Base-by-base conservation (phyloP, 352 stramenopile genomes). In the Pythium diclinum region DNA sequence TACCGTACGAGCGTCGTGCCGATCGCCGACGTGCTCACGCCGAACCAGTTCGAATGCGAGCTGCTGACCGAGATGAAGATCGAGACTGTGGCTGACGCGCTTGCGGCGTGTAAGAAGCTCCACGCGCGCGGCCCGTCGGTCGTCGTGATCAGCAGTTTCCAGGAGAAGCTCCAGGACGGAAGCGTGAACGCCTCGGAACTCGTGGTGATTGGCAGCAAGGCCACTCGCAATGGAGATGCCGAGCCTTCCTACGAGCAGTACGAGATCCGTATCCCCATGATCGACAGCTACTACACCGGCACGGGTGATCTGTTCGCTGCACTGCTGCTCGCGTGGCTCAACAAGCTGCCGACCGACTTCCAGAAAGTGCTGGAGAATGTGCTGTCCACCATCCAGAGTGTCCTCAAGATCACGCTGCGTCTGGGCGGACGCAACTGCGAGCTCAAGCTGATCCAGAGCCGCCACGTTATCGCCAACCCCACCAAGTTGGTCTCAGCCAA, bases 31-130 rank as follows among this genome's bases (percentile, higher is more conserved):
- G 85, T 95, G 53, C 71, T 95, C 42, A 94, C 87, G 47, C 85
- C 85, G 8, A 95, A 94, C 68, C 87, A 95, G 59, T 95, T 90
- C 44, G 87, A 95, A 60, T 92, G 85, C 42, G 87, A 95, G 54
- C 56, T 92, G 42, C 74, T 95, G 34, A 85, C 87, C 0, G 73
- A 88, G 51, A 87, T 87, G 72, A 73, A 84, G 62, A 73, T 95
- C 28, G 70, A 67, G 6, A 87, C 76, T 0, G 79, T 93, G n/a
- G 59, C 75, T 8, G 83, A 94, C 32, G 85, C 83, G 16, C 75
- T 89, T 19, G 40, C 30, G 2, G 87, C 83, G n/a, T 92, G 85
- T 60, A 87, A 86, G 58, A 84, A 85, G 65, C 78, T 95, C 32
- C 87, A 95, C 60, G 73, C 68, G 32, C 56, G 88, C 21, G 87